phyloP scores from a whole-genome alignment of 345 rosid species.

The Eutrema japonicum region DNA sequence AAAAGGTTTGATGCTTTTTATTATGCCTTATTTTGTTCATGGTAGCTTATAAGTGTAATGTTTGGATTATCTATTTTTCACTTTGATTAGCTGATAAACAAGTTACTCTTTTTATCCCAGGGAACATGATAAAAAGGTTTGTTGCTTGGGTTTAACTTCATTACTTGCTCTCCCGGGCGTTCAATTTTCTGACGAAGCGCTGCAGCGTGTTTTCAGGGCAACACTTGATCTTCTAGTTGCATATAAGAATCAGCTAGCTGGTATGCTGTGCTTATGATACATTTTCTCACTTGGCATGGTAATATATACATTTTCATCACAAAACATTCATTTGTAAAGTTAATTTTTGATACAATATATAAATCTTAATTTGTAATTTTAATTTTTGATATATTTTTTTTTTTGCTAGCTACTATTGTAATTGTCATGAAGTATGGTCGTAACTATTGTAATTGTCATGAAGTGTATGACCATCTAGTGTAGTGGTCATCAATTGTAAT shows the following conservation, averaged over 20 bases:
- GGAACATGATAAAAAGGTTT: slow-evolving; percentile 95
- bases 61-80: neutral
- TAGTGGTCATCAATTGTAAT: too few relatives aligned
- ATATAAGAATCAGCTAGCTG: too few relatives aligned
- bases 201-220: slow-evolving; percentile 84
- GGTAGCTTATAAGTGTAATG: slow-evolving; percentile 7
- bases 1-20: slow-evolving; percentile 59
- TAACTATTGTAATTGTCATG: too few relatives aligned
- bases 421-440: too few relatives aligned
- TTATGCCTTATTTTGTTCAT: slow-evolving; percentile 7
- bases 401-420: too few relatives aligned
- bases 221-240: slow-evolving; percentile 85
- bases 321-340: too few relatives aligned
- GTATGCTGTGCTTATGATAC: slow-evolving; percentile 46
- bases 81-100: slow-evolving; percentile 14
- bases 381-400: too few relatives aligned
- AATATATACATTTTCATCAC: slow-evolving; percentile 16
- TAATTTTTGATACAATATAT: too few relatives aligned
- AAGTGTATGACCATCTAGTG: too few relatives aligned
- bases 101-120: slow-evolving; percentile 49
- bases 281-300: slow-evolving; percentile 7
- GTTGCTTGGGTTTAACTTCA: slow-evolving; percentile 95
- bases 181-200: slow-evolving; percentile 86
- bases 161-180: slow-evolving; percentile 81
- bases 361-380: too few relatives aligned